These are phyloP conservation scores for Powellomyces hirtus DNA, from an alignment of 192 early-diverging fungal species.

Conservation along the genomic window DNA sequence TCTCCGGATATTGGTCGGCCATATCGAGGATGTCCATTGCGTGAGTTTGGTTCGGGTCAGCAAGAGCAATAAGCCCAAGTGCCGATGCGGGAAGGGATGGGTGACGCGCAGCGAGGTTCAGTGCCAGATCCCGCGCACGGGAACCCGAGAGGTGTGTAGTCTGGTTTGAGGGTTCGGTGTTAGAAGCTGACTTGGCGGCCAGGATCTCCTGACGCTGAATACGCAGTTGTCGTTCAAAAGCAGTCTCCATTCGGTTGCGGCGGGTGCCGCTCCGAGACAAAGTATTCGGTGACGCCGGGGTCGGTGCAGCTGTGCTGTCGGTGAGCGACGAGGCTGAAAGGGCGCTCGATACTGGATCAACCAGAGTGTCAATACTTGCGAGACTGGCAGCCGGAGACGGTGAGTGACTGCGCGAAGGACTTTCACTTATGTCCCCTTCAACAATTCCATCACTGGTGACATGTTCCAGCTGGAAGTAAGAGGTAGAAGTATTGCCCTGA, in stretches of 20 bases:
- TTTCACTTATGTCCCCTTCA: neutral
- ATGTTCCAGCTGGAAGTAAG: slow-evolving; percentile 16
- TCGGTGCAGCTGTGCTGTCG: neutral
- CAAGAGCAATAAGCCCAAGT: slow-evolving; percentile 43
- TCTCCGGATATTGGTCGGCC: slow-evolving; percentile 34
- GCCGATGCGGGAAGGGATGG: slow-evolving; percentile 28
- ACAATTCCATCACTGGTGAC: slow-evolving; percentile 6
- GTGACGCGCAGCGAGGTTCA: slow-evolving; percentile 28
- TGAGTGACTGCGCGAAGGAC: neutral
- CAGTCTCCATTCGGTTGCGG: slow-evolving; percentile 26
- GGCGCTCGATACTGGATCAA: slow-evolving; percentile 2
- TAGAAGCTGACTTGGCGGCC: slow-evolving; percentile 14
- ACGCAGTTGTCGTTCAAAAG: slow-evolving; percentile 33
- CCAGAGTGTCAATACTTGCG: slow-evolving; percentile 4
- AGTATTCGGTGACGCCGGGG: neutral
- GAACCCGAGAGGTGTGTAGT: slow-evolving; percentile 29
- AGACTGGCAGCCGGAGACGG: neutral
- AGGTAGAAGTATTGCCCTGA: neutral
- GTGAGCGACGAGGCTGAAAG: neutral
- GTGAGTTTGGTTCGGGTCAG: slow-evolving; percentile 33
- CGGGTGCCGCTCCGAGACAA: slow-evolving; percentile 8
- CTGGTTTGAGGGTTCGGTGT: slow-evolving; percentile 11
- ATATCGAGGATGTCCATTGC: slow-evolving; percentile 42
- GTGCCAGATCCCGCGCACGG: slow-evolving; percentile 36
- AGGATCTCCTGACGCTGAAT: slow-evolving; percentile 16